phyloP scores from a whole-genome alignment of 2,329 filamentous ascomycete genomes.

The Macroventuria anomochaeta region DNA sequence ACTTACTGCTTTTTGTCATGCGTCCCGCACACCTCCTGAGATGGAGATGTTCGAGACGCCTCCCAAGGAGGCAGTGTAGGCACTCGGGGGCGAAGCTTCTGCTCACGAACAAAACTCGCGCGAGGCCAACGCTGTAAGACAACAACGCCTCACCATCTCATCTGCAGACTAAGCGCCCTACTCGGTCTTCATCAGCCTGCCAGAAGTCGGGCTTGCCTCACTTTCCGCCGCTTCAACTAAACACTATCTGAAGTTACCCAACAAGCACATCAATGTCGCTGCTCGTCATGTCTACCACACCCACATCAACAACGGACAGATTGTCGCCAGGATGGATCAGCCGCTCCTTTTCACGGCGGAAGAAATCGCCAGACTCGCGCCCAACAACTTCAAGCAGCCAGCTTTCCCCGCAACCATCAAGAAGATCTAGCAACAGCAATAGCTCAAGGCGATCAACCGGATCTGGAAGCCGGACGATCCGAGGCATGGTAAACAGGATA shows the following conservation, averaged over 20 bases:
- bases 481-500: constrained; percentile 33
- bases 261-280: constrained; percentile 30
- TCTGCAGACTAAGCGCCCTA: constrained; percentile 6
- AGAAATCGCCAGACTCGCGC: constrained; percentile 24
- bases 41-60: constrained; percentile 6
- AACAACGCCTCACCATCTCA: not conserved
- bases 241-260: not conserved
- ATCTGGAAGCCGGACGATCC: constrained; percentile 31
- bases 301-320: constrained; percentile 29
- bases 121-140: not conserved
- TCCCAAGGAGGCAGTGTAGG: constrained; percentile 15
- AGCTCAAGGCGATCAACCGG: constrained; percentile 32
- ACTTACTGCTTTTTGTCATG: constrained; percentile 10
- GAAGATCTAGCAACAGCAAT: constrained; percentile 36
- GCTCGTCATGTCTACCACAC: constrained; percentile 34
- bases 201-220: not conserved
- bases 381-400: constrained; percentile 24
- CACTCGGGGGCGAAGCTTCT: constrained; percentile 1
- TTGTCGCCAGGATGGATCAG: constrained; percentile 35
- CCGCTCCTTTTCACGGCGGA: constrained; percentile 23
- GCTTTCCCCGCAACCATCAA: constrained; percentile 24
- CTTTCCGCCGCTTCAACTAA: not conserved
- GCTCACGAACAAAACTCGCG: constrained; percentile 11
- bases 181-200: not conserved
- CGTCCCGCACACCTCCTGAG: constrained; percentile 9